Evolutionary conservation across 1,139 yeast species (phyloP), one percentile per base, ranked within the genome.

Genomic region (Spathaspora sp.): DNA sequence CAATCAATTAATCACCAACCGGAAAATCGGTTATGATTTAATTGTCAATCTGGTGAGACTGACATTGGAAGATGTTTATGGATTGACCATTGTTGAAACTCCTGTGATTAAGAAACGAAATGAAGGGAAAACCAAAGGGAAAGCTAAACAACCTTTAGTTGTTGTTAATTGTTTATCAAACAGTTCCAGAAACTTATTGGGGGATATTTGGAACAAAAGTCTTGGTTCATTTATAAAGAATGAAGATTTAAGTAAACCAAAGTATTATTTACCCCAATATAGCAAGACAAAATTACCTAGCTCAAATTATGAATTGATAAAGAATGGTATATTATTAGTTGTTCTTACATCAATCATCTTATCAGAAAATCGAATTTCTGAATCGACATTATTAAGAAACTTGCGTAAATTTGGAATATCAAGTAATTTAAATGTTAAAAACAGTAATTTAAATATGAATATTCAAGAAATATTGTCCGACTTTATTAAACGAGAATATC

Each of bases 341-440:
- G 54, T 71, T 3, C 45, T 71, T 13, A 48, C 66, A 9, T 39
- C 68, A n/a, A 50, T 74, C 8, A 58, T 73, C 1, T 51, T 72
- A 11, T 56, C 65, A 25, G 74, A 68, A 27, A 72, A 72, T 51
- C 65, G 69, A 48, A 43, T 70, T 2, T 53, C 60, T 9, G 76
- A 70, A 49, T 27, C 43, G 2, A 64, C 61, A 23, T 53, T 74
- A 23, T 40, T 61, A 1, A 53, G 50, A 6, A 45, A 49, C 4
- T 51, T 74, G 26, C 44, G 47, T 6, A 53, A 52, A 38, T 67
- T 72, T 49, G 79, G 78, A 0, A 47, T 73, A 3, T 53, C 68
- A 7, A 57, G 51, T 6, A 58, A 54, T 44, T 38, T 54, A 2
- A 60, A 60, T 43, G 43, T 46, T 6, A 52, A 47, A n/a, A 64